Base-by-base conservation (phyloP, 768 basidiomycete species). In the Xanthoconium stramineum region DNA sequence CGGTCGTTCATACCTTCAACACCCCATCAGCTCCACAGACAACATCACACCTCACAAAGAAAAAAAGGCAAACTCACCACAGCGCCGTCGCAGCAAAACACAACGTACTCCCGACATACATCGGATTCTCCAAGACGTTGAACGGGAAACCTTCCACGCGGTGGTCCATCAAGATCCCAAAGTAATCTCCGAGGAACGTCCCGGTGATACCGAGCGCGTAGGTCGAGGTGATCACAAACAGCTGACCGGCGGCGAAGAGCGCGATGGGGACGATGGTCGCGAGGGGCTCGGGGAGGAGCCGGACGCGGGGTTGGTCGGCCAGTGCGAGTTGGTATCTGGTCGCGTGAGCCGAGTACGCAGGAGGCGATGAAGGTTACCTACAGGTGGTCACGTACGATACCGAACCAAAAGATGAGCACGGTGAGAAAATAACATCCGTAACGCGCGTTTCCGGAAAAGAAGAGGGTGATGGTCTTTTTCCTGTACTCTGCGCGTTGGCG, bases 71-170 rank as follows among this genome's bases (percentile, higher is more conserved):
- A 11, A 69, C 86, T 64, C 56, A 94, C 94, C 93, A 96, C 35
- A 99, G 77, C 0, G 96, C 89, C 1, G 83, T 85, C 20, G 86
- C 95, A 37, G 83, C 74, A 74, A 98, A 98, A 69, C 86, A 91
- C 76, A 99, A 75, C 6, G 94, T 94, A 66, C 89, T 93, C 9
- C 96, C 96, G 45, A 94, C 89, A 68, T 99, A 98, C 96, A 99
- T 99, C 0, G 96, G 96, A 71, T 97, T 88, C 19, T 83, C 79
- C 40, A 95, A 78, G 46, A 97, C 81, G 69, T 96, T 96, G 80
- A 98, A 99, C 0, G 96, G 96, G 78, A 99, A 99, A 69, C 90
- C 88, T 65, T 94, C 88, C n/a, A 98, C 94, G 50, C 91, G 79
- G 57, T 86, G 79, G 65, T 92, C 85, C 93, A 89, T 94, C 60